Evolutionary conservation across 2,329 filamentous ascomycete species (phyloP).

Genomic region (Trichoderma guizhouense): DNA sequence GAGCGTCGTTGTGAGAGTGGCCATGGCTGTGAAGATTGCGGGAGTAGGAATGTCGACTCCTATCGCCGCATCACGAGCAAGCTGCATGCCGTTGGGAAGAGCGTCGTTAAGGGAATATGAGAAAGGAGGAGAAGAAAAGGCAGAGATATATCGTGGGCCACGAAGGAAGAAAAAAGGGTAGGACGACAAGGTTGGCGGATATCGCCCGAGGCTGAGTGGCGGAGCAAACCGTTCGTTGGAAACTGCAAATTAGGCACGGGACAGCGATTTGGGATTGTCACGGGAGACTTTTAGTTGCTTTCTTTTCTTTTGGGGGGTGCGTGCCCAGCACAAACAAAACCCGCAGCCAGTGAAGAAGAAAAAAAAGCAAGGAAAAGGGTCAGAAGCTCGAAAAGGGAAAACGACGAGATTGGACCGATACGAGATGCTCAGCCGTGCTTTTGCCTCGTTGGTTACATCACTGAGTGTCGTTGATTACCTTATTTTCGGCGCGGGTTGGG

Average conservation of each 20-base stretch:
- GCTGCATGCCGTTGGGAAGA: slow-evolving; percentile 1
- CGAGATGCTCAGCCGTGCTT: not conserved
- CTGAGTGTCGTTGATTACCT: slow-evolving; percentile 1
- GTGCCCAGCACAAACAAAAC: not conserved
- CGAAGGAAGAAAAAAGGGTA: not conserved
- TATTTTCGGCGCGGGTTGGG: not conserved
- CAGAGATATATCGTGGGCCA: not conserved
- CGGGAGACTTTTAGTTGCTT: not conserved
- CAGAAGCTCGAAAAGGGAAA: not conserved
- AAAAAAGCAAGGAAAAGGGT: not conserved
- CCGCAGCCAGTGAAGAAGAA: not conserved
- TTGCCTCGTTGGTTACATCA: slow-evolving; percentile 6
- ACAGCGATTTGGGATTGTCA: not conserved
- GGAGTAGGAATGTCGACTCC: slow-evolving; percentile 22
- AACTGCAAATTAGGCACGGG: not conserved
- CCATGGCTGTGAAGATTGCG: slow-evolving; percentile 4
- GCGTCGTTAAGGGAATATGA: not conserved
- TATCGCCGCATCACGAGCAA: slow-evolving; percentile 15
- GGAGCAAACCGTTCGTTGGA: not conserved
- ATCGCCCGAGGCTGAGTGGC: not conserved
- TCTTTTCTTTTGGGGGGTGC: not conserved
- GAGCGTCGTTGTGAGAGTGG: slow-evolving; percentile 19
- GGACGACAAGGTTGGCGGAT: not conserved
- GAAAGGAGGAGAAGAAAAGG: not conserved
- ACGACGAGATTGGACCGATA: not conserved